Base-by-base conservation (phyloP, 208 protist genomes). In the Hexamita inflata region DNA sequence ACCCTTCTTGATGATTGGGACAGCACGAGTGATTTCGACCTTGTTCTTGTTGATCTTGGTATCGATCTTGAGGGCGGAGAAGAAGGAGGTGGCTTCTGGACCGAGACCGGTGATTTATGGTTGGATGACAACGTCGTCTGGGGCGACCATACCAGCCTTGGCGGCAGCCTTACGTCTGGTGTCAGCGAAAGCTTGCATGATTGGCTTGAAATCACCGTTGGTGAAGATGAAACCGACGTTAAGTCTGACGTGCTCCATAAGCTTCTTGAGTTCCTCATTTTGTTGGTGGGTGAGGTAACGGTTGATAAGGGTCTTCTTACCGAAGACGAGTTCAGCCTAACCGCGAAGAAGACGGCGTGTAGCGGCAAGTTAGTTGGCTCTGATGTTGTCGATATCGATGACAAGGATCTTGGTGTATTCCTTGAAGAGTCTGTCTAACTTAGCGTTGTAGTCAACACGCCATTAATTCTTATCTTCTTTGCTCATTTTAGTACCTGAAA, bases 221-320 rank as follows among this genome's bases (percentile, higher is more conserved):
- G 93, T 95, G 87, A 99, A 98, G 75, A 98, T 86, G 77, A 99
- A 87, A 74, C 91, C 94, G 62, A 95, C 86, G 88, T 98, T 98
- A 64, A 86, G 86, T 67, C 86, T 88, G 70, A 98, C 78, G 67
- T 91, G 58, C n/a, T 80, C 70, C 2, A 90, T 45, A 0, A 95
- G 78, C 1, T 76, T 49, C 39, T 85, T 77, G 38, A 92, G 39
- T 4, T 82, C 68, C 34, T 70, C 64, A 45, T 70, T 38, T 35
- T 79, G 39, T 42, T 42, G 57, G 0, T 76, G 29, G 4, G 76
- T 78, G n/a, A 85, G 53, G 41, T 35, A 39, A 15, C 34, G 26
- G 26, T 64, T 45, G 11, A 85, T 79, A 66, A 62, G 67, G 39
- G 82, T 80, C 85, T 97, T 98, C 90, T 98, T 98, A 65, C 95